Conservation (phyloP, 495 filamentous ascomycete species). For the Penicillium tannophilum region DNA sequence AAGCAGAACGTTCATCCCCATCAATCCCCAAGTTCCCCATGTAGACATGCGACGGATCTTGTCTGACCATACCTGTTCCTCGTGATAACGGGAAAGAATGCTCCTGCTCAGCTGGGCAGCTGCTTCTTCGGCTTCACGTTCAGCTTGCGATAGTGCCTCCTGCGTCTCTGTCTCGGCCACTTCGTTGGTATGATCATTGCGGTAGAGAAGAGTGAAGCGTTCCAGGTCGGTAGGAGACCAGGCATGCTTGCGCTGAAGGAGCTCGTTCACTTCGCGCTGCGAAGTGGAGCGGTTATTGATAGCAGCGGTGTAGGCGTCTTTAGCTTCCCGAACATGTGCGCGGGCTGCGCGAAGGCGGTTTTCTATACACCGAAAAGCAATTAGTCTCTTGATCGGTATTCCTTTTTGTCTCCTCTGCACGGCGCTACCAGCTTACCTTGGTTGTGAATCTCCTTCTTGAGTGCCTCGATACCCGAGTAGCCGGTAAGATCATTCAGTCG, state of each 20-base stretch:
- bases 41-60: slow-evolving; percentile 95
- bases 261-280: slow-evolving; percentile 92
- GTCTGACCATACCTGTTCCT: slow-evolving; percentile 99
- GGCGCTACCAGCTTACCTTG: slow-evolving; percentile 53
- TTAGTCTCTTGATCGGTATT: slow-evolving; percentile 7
- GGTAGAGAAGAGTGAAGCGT: slow-evolving; percentile 90
- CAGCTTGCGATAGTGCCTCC: slow-evolving; percentile 68
- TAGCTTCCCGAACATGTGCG: slow-evolving; percentile 64
- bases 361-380: slow-evolving; percentile 49
- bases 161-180: slow-evolving; percentile 78
- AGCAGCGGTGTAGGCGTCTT: slow-evolving; percentile 73
- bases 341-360: slow-evolving; percentile 62
- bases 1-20: slow-evolving; percentile 92
- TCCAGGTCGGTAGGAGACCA: slow-evolving; percentile 90
- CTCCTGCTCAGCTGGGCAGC: slow-evolving; percentile 69
- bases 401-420: background rate
- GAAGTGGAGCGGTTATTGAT: slow-evolving; percentile 78
- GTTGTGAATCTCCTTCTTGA: slow-evolving; percentile 72
- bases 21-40: slow-evolving; percentile 97
- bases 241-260: slow-evolving; percentile 89
- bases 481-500: slow-evolving; percentile 91
- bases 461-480: slow-evolving; percentile 86
- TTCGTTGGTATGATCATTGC: slow-evolving; percentile 91
- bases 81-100: slow-evolving; percentile 91
- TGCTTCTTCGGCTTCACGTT: slow-evolving; percentile 76